Conservation (phyloP, 2,329 filamentous ascomycete genomes). For the Stagonosporopsis cucurbitacearum region DNA sequence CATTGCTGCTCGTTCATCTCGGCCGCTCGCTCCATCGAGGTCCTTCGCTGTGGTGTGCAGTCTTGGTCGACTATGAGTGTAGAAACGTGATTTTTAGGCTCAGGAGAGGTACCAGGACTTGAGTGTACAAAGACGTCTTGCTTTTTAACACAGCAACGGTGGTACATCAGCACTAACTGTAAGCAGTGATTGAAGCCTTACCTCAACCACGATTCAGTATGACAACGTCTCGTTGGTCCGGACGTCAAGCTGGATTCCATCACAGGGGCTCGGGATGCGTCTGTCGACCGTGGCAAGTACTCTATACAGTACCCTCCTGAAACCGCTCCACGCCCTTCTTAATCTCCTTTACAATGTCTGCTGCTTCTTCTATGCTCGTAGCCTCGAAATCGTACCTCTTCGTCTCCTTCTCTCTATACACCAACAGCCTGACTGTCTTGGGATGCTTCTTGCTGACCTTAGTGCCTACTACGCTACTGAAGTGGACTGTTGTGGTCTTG, state of each 20-base stretch:
- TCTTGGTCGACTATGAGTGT: no score
- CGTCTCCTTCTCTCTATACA: slow-evolving; percentile 76
- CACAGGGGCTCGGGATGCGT: background rate
- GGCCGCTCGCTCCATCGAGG: no score
- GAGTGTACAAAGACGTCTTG: no score
- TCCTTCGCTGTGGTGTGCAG: no score
- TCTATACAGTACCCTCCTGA: slow-evolving; percentile 54
- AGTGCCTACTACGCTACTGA: slow-evolving; percentile 80
- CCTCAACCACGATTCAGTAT: no score
- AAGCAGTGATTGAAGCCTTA: no score
- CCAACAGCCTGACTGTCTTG: slow-evolving; percentile 78
- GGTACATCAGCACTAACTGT: no score
- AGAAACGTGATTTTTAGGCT: no score
- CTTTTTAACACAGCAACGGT: no score
- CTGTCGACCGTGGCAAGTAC: slow-evolving; percentile 1
- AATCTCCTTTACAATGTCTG: slow-evolving; percentile 79
- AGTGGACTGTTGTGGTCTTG: slow-evolving; percentile 82
- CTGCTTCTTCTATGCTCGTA: slow-evolving; percentile 72
- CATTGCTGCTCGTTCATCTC: no score
- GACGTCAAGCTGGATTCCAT: background rate
- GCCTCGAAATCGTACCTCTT: slow-evolving; percentile 88
- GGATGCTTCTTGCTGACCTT: slow-evolving; percentile 82
- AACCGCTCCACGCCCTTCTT: slow-evolving; percentile 77
- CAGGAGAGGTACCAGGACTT: no score
- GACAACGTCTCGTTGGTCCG: slow-evolving; percentile 28